A percentile compares a stretch with the other conserved stretches of the same genome.
These are phyloP conservation scores for Asparagopsis taxiformis DNA, from an alignment of 31 red algal genomes.

Conservation along the genomic window DNA sequence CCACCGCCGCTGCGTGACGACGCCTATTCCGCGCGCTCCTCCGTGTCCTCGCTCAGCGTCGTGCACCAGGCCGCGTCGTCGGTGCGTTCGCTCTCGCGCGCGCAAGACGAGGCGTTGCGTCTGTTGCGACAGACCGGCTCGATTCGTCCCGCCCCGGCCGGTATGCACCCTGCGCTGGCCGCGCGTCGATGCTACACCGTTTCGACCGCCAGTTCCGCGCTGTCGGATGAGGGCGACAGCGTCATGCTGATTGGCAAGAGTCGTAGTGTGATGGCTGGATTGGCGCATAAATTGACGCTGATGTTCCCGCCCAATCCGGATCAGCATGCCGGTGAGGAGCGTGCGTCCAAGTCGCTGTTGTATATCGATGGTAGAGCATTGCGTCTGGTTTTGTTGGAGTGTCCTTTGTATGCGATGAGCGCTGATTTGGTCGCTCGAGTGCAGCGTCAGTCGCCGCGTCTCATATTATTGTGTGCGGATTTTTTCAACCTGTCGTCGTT, in stretches of 20 bases:
- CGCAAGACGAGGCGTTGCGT: slow-evolving; percentile 30
- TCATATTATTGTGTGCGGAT: slow-evolving; percentile 57
- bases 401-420: slow-evolving; percentile 10
- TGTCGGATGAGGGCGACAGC: too few relatives aligned
- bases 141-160: neutral
- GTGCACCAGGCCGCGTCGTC: slow-evolving; percentile 46
- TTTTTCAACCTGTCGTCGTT: slow-evolving; percentile 50
- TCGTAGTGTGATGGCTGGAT: too few relatives aligned
- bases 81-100: slow-evolving; percentile 22
- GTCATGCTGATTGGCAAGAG: too few relatives aligned
- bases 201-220: slow-evolving; percentile 18
- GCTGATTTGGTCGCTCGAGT: slow-evolving; percentile 34
- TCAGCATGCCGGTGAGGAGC: neutral
- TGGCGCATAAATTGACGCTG: slow-evolving; percentile 27
- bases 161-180: too few relatives aligned
- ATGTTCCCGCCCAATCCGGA: slow-evolving; percentile 36
- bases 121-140: slow-evolving; percentile 41
- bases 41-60: slow-evolving; percentile 37
- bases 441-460: slow-evolving; percentile 45
- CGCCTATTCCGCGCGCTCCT: slow-evolving; percentile 9
- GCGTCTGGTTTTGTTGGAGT: slow-evolving; percentile 59
- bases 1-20: neutral
- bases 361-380: slow-evolving; percentile 38
- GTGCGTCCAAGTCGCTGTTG: slow-evolving; percentile 24
- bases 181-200: too few relatives aligned